Evolutionary conservation across 2,329 filamentous ascomycete species (phyloP).

Genomic region (Apiospora phragmitis): DNA sequence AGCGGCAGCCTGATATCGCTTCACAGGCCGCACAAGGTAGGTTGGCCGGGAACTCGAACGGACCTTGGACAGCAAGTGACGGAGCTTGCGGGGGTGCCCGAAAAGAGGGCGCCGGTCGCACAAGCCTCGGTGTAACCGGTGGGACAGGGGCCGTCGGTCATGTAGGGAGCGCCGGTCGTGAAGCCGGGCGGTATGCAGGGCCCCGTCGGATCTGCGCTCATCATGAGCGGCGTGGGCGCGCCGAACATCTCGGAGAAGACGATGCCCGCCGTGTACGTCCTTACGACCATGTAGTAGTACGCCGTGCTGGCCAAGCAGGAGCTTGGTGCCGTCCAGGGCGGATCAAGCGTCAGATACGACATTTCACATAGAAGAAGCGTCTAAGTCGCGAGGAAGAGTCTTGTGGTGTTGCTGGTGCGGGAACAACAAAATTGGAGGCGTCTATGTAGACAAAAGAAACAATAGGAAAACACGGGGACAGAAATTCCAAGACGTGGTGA

Average conservation of each 20-base stretch:
- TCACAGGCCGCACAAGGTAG: not conserved
- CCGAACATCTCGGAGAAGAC: not conserved
- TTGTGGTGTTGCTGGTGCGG: not conserved
- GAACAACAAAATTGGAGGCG: not conserved
- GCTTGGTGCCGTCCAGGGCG: not conserved
- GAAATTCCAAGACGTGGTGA: not conserved
- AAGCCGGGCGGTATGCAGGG: conserved; percentile 7
- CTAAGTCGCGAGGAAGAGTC: not conserved
- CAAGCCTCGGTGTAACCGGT: conserved; percentile 6
- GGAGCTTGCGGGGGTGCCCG: conserved; percentile 3
- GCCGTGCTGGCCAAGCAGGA: conserved; percentile 5
- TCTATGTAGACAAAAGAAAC: not conserved
- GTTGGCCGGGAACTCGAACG: not conserved
- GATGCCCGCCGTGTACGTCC: not conserved
- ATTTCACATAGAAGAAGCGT: not conserved
- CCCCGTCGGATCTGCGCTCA: not conserved
- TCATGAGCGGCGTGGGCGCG: conserved; percentile 4
- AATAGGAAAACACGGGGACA: not conserved
- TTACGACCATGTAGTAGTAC: not conserved
- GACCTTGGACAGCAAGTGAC: conserved; percentile 8
- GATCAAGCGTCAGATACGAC: not conserved
- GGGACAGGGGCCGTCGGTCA: conserved; percentile 9
- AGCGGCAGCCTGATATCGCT: not conserved
- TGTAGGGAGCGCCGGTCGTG: not conserved
- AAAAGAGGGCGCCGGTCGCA: not conserved